Percentiles rank a stretch among this genome's conserved stretches.
Conservation (phyloP, 192 early-diverging fungal species). For the Backusella sp. region DNA sequence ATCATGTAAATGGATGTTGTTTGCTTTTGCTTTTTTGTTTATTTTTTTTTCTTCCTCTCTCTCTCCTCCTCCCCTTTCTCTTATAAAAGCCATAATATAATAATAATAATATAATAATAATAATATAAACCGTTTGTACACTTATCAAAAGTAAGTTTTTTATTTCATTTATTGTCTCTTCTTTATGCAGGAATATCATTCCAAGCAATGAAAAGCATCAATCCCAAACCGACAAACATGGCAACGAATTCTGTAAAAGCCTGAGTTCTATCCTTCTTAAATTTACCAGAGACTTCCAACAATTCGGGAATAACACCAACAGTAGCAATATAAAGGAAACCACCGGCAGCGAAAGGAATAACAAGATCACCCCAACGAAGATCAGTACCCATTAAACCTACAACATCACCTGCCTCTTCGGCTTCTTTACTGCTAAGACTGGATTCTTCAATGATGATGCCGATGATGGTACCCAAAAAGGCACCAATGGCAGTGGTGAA, state of each 20-base stretch:
- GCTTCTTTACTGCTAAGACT: constrained; percentile 20
- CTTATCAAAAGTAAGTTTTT: neutral
- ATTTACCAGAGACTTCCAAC: constrained; percentile 59
- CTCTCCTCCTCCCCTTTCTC: too few species aligned
- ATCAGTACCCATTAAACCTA: constrained; percentile 56
- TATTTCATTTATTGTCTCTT: neutral
- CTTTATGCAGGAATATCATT: constrained; percentile 50
- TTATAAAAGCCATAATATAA: neutral
- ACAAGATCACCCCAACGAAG: constrained; percentile 73
- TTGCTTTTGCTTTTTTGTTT: neutral
- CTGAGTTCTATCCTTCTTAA: constrained; percentile 50
- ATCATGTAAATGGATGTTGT: constrained; percentile 45
- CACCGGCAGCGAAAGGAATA: constrained; percentile 87
- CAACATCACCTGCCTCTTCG: neutral
- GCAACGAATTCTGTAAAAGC: constrained; percentile 60
- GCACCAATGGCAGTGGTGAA: constrained; percentile 82
- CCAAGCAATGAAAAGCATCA: constrained; percentile 77
- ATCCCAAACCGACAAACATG: constrained; percentile 71
- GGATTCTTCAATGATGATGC: constrained; percentile 74
- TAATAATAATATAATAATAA: neutral
- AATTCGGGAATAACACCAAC: constrained; percentile 85
- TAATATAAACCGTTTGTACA: neutral
- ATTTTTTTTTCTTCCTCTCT: too few species aligned
- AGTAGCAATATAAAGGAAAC: constrained; percentile 85
- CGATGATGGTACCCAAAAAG: constrained; percentile 74